Conservation (phyloP, 306 rosid species). For the Trifolium dubium region DNA sequence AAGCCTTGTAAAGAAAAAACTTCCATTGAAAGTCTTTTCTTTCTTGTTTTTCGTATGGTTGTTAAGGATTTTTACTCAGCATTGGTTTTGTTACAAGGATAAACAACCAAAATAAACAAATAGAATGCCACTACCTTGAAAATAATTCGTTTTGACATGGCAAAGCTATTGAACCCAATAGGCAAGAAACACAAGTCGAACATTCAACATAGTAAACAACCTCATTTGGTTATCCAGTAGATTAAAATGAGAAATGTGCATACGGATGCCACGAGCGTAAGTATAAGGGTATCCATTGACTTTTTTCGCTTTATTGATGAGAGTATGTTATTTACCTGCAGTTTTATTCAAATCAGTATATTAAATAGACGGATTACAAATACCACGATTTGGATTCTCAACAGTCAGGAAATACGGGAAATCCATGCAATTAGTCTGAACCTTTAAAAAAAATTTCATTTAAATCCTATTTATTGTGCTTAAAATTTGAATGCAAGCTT, state of each 20-base stretch:
- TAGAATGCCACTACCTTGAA: constrained; percentile 40
- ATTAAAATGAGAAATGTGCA: constrained; percentile 88
- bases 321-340: constrained; percentile 85
- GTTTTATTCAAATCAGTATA: constrained; percentile 27
- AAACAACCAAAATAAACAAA: constrained; percentile 39
- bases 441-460: neutral
- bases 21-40: too few relatives aligned
- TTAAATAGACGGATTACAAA: neutral
- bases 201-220: constrained; percentile 15
- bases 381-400: neutral
- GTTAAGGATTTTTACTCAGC: constrained; percentile 31
- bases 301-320: constrained; percentile 85
- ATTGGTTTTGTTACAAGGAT: constrained; percentile 42
- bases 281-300: constrained; percentile 90
- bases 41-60: neutral
- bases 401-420: neutral
- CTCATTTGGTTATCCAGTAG: constrained; percentile 93
- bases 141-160: constrained; percentile 5
- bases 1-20: too few relatives aligned
- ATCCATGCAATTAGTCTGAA: neutral
- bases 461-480: neutral
- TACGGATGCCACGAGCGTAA: constrained; percentile 82
- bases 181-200: constrained; percentile 23
- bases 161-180: constrained; percentile 35
- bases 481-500: neutral